Conservation (phyloP, 2,329 filamentous ascomycete species). For the Sporothrix brunneoviolacea region DNA sequence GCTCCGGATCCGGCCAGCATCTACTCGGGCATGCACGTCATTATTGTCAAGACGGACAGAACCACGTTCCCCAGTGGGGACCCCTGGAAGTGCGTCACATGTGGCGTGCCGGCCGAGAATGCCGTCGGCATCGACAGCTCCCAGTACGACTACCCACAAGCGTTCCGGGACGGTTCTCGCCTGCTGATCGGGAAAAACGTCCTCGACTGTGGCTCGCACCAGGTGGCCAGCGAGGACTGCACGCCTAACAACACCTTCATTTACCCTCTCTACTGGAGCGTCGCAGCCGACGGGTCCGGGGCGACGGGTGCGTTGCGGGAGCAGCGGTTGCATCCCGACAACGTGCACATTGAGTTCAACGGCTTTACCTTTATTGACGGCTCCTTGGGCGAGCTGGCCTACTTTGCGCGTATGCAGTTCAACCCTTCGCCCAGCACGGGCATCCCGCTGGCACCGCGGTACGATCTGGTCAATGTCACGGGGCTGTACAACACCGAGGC, state of each 20-base stretch:
- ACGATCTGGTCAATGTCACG: constrained; percentile 35
- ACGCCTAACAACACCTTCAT: constrained; percentile 31
- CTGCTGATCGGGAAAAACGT: constrained; percentile 29
- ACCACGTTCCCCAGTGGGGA: constrained; percentile 37
- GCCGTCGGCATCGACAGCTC: constrained; percentile 18
- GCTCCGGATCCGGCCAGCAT: constrained; percentile 34
- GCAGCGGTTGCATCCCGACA: constrained; percentile 39
- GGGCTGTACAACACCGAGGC: constrained; percentile 25
- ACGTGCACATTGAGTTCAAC: constrained; percentile 37
- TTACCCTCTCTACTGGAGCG: constrained; percentile 35
- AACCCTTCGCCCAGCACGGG: constrained; percentile 23
- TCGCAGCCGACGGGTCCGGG: constrained; percentile 24
- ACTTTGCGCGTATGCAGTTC: constrained; percentile 34
- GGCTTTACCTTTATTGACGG: constrained; percentile 24
- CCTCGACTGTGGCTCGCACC: constrained; percentile 31
- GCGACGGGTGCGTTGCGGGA: constrained; percentile 32
- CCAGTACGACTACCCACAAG: constrained; percentile 35
- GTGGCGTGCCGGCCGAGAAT: constrained; percentile 32
- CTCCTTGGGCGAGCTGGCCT: constrained; percentile 23
- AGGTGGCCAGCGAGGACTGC: constrained; percentile 30
- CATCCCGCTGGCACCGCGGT: constrained; percentile 22
- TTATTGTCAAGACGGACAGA: constrained; percentile 37
- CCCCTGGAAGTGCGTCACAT: constrained; percentile 42
- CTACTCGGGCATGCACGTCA: constrained; percentile 34
- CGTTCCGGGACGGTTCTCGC: constrained; percentile 32